A percentile compares a stretch with the other conserved stretches of the same genome.
Evolutionary conservation across 108 stramenopile genomes (phyloP).

Genomic region (Stephanodiscus minutulus): DNA sequence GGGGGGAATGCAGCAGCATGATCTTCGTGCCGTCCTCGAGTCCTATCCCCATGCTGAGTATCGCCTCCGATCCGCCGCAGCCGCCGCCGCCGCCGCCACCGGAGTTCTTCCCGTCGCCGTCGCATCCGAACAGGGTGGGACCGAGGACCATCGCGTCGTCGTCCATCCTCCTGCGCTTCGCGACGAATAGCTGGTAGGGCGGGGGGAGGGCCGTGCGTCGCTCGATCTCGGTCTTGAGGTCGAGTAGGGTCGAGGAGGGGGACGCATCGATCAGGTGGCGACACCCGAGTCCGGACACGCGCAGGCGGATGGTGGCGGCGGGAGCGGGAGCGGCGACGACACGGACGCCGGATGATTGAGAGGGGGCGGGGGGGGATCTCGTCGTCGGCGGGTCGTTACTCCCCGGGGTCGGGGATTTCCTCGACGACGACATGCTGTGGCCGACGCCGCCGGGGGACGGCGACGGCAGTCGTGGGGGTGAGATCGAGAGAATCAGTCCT

Average conservation of each 20-base stretch:
- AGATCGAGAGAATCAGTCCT: not conserved
- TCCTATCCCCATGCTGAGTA: conserved; percentile 29
- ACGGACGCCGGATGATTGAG: not conserved
- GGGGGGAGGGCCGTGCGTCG: conserved; percentile 36
- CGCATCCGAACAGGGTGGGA: conserved; percentile 7
- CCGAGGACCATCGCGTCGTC: conserved; percentile 41
- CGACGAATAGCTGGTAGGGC: conserved; percentile 57
- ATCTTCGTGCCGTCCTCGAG: conserved; percentile 57
- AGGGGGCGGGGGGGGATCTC: not conserved
- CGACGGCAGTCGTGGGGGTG: too few species aligned
- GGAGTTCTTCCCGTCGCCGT: not conserved
- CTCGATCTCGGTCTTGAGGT: conserved; percentile 49
- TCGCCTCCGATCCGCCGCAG: not conserved
- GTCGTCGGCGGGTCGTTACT: not conserved
- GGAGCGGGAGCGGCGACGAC: not conserved
- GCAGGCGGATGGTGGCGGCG: conserved; percentile 26
- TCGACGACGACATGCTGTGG: not conserved
- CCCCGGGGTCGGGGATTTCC: not conserved
- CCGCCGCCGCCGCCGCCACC: not conserved
- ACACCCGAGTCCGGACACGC: conserved; percentile 59
- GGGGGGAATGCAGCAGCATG: conserved; percentile 53
- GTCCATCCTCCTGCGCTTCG: conserved; percentile 50
- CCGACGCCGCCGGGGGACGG: too few species aligned
- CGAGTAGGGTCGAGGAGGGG: conserved; percentile 51
- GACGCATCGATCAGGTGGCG: conserved; percentile 41